phyloP scores from a whole-genome alignment of 2,329 filamentous ascomycete species.

The Teratosphaeria nubilosa region DNA sequence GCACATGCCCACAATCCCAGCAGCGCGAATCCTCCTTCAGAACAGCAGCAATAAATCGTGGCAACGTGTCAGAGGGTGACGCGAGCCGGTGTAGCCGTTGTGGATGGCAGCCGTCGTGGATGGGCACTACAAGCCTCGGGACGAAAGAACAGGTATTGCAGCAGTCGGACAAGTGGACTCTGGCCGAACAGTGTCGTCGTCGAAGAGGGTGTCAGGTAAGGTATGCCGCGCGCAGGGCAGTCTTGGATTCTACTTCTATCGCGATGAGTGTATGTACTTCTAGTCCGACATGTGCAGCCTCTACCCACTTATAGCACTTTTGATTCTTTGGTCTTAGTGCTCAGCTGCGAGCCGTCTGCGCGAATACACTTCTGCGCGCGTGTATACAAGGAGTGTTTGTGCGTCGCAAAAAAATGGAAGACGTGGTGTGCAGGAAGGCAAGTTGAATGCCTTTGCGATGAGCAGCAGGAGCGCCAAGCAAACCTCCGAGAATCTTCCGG shows the following conservation, averaged over 20 bases:
- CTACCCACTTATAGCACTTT: not conserved
- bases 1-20: not conserved
- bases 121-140: not conserved
- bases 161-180: not conserved
- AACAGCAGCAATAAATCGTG: not conserved
- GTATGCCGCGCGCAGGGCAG: not conserved
- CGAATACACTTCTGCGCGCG: not conserved
- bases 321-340: not conserved
- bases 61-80: not conserved
- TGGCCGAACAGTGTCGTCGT: not conserved
- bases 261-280: not conserved
- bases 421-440: not conserved
- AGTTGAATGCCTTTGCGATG: not conserved
- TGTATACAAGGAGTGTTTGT: not conserved
- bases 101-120: not conserved
- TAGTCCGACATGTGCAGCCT: not conserved
- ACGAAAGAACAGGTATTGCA: not conserved
- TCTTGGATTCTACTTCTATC: not conserved
- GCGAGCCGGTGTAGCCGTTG: not conserved
- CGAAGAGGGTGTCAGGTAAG: not conserved
- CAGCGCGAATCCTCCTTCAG: not conserved
- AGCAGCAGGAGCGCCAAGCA: not conserved
- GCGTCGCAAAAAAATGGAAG: not conserved
- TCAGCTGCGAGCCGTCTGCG: not conserved
- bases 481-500: not conserved